phyloP scores from a whole-genome alignment of 192 early-diverging fungal genomes.

The Backusella circina region DNA sequence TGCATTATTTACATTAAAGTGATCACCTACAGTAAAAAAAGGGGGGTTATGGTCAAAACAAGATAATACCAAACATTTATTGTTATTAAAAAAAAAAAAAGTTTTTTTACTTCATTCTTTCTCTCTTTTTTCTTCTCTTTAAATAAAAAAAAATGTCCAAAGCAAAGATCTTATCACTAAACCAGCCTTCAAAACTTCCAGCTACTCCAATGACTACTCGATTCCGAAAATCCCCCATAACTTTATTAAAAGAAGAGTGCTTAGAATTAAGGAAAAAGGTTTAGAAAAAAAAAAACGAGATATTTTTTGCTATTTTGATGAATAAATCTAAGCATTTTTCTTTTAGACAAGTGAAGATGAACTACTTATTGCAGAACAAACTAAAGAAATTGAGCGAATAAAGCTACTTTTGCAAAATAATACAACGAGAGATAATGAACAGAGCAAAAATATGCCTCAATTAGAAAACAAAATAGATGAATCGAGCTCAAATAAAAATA shows the following conservation, averaged over 20 bases:
- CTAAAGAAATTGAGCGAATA: neutral
- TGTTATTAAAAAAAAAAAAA: neutral
- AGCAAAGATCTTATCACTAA: neutral
- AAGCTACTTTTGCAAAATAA: neutral
- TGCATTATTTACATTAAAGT: neutral
- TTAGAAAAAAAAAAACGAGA: neutral
- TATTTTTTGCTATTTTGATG: neutral
- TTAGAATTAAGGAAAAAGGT: constrained; percentile 1
- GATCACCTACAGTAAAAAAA: neutral
- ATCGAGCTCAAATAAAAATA: neutral
- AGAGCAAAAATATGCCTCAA: neutral
- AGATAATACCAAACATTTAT: constrained; percentile 1
- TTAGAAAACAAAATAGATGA: neutral
- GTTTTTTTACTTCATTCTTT: neutral
- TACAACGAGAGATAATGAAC: neutral
- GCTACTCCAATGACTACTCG: neutral
- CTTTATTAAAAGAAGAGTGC: neutral
- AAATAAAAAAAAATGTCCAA: neutral
- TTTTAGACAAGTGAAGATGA: neutral
- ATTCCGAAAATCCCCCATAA: neutral
- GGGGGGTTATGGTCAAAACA: neutral
- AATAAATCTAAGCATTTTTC: neutral
- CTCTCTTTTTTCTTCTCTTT: neutral
- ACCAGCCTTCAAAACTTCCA: neutral
- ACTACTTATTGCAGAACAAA: neutral